phyloP scores from a whole-genome alignment of 306 rosid genomes.

The Prunus mira region DNA sequence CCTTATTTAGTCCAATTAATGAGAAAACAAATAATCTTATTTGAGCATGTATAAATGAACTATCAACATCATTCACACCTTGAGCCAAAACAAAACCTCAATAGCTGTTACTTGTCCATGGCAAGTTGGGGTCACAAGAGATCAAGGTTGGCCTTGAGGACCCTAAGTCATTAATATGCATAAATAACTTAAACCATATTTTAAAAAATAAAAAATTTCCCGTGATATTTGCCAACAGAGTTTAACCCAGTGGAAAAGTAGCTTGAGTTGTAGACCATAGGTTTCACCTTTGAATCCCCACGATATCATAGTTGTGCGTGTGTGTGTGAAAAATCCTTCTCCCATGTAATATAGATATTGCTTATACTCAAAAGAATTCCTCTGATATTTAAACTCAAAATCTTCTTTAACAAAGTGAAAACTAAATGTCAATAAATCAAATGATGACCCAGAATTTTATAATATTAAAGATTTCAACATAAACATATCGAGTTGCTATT shows the following conservation, averaged over 20 bases:
- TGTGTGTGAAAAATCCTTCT: rapidly evolving
- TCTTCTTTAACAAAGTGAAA: background rate
- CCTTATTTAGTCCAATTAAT: background rate
- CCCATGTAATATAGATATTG: no score
- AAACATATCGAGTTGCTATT: background rate
- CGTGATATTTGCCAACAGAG: no score
- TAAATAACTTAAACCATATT: background rate
- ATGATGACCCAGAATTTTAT: no score
- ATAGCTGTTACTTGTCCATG: background rate
- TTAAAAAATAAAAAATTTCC: no score
- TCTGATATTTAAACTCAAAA: background rate
- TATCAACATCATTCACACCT: background rate
- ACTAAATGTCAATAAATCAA: background rate
- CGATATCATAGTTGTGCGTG: no score
- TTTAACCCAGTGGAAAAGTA: no score
- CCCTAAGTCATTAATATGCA: background rate
- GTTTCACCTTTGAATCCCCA: no score
- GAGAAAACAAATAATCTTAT: background rate
- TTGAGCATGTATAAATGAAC: background rate
- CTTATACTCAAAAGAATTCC: no score
- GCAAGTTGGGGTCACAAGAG: background rate
- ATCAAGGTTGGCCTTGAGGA: background rate
- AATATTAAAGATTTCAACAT: background rate
- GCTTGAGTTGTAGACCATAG: no score
- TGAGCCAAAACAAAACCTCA: background rate